A percentile compares a stretch with the other conserved stretches of the same genome.
These are phyloP conservation scores for Discostella stelligera DNA, from an alignment of 352 stramenopile genomes.

Conservation along the genomic window DNA sequence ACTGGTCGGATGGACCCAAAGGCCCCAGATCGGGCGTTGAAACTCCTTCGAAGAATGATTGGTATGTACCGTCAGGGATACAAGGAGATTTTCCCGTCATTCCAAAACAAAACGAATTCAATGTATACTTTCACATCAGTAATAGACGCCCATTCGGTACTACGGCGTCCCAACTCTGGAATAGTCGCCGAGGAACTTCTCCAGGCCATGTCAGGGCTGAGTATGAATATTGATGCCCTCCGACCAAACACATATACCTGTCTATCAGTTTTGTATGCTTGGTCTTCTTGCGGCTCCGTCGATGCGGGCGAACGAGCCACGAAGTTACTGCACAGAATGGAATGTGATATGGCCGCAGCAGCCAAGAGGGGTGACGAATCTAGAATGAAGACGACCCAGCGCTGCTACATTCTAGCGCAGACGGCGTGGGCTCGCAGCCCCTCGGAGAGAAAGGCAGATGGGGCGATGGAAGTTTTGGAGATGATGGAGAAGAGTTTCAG, in stretches of 20 bases:
- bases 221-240: constrained; percentile 40
- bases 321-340: constrained; percentile 60
- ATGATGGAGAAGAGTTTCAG: constrained; percentile 60
- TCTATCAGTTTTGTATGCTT: constrained; percentile 62
- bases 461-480: constrained; percentile 57
- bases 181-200: constrained; percentile 59
- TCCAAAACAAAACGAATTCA: constrained; percentile 48
- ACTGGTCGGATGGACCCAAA: constrained; percentile 41
- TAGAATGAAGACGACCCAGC: constrained; percentile 51
- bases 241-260: constrained; percentile 59
- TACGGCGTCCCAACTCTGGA: constrained; percentile 60
- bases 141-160: constrained; percentile 63
- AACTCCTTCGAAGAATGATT: constrained; percentile 64
- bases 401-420: constrained; percentile 63
- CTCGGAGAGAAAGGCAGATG: constrained; percentile 55
- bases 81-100: constrained; percentile 51
- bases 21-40: constrained; percentile 65
- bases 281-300: constrained; percentile 49
- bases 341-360: constrained; percentile 47
- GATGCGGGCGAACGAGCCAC: constrained; percentile 62
- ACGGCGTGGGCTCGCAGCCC: constrained; percentile 61
- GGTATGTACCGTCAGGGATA: constrained; percentile 59
- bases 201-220: constrained; percentile 50
- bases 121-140: constrained; percentile 69
- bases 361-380: constrained; percentile 43